Percentiles rank a stretch among this genome's conserved stretches.
These are phyloP conservation scores for Luzula sylvatica DNA, from an alignment of 176 grass and related monocot species.

Conservation along the genomic window DNA sequence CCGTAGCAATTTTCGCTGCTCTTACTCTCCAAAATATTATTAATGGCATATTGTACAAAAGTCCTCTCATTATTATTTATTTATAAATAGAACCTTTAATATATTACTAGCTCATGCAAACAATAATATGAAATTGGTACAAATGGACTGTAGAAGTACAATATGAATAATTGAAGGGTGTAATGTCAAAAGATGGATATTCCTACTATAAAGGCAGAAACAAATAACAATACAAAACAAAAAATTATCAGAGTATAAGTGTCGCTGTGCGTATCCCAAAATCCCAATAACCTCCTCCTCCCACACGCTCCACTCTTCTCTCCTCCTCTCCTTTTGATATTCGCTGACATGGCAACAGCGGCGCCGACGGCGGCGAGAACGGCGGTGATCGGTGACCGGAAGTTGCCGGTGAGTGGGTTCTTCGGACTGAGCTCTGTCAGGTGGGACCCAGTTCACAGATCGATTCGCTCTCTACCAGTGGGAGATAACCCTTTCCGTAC, in stretches of 20 bases:
- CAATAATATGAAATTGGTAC: too few relatives aligned
- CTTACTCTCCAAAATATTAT: neutral
- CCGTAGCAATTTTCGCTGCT: conserved; percentile 20
- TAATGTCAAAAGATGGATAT: too few relatives aligned
- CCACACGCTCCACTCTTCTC: conserved; percentile 10
- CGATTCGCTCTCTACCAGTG: conserved; percentile 7
- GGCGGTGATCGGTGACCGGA: conserved; percentile 8
- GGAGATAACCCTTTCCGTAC: conserved; percentile 4
- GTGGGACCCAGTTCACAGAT: conserved; percentile 2
- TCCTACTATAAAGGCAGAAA: neutral
- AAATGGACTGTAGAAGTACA: too few relatives aligned
- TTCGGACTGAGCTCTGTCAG: neutral
- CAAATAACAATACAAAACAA: neutral
- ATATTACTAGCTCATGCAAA: too few relatives aligned
- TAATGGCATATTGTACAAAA: too few relatives aligned
- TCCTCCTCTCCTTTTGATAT: neutral
- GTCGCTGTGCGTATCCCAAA: neutral
- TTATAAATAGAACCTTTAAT: too few relatives aligned
- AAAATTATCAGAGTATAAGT: neutral
- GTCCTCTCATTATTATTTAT: too few relatives aligned
- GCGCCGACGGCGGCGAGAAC: neutral
- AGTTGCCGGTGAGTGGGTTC: neutral
- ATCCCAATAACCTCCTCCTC: neutral
- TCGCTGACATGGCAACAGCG: conserved; percentile 15
- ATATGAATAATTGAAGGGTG: too few relatives aligned